Conservation (phyloP, 164 flowering plant species). For the Houttuynia cordata region DNA sequence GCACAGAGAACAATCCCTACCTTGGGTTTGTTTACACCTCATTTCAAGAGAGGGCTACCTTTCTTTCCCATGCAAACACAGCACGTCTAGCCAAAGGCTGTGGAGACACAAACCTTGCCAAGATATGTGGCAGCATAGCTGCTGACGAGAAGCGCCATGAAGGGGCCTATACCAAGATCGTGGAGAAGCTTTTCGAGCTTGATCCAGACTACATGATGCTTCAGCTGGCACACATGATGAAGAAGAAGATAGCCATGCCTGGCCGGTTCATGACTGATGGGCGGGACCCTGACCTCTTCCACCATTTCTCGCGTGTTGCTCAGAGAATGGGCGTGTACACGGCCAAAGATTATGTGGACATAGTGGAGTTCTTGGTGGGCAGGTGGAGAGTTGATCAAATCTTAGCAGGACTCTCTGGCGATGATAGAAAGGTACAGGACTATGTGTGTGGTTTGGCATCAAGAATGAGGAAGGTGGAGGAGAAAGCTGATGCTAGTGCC, state of each 20-base stretch:
- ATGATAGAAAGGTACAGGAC: conserved; percentile 11
- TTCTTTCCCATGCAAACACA: conserved; percentile 43
- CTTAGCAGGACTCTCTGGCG: conserved; percentile 6
- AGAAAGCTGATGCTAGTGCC: conserved; percentile 5
- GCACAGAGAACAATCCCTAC: conserved; percentile 40
- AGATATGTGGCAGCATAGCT: conserved; percentile 42
- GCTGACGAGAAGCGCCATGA: conserved; percentile 52
- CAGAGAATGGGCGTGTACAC: conserved; percentile 14
- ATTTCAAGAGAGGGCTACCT: conserved; percentile 50
- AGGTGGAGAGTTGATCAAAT: conserved; percentile 17
- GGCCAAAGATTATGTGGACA: conserved; percentile 6
- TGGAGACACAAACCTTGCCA: conserved; percentile 41
- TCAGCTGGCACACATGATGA: conserved; percentile 15
- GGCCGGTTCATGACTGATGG: conserved; percentile 16
- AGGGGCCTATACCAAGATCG: conserved; percentile 42
- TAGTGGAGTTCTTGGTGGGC: conserved; percentile 8
- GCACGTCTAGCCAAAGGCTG: conserved; percentile 35
- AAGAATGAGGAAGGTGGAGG: conserved; percentile 9
- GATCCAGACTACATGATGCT: conserved; percentile 21
- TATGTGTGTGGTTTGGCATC: conserved; percentile 11
- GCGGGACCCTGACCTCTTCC: conserved; percentile 12
- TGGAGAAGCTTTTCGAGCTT: conserved; percentile 41
- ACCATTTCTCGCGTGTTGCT: conserved; percentile 13
- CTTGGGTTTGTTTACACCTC: conserved; percentile 46
- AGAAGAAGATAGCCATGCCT: conserved; percentile 17